Evolutionary conservation across 2,329 filamentous ascomycete species (phyloP), one percentile per base, ranked within the genome.

Genomic region (Byssothecium circinans): DNA sequence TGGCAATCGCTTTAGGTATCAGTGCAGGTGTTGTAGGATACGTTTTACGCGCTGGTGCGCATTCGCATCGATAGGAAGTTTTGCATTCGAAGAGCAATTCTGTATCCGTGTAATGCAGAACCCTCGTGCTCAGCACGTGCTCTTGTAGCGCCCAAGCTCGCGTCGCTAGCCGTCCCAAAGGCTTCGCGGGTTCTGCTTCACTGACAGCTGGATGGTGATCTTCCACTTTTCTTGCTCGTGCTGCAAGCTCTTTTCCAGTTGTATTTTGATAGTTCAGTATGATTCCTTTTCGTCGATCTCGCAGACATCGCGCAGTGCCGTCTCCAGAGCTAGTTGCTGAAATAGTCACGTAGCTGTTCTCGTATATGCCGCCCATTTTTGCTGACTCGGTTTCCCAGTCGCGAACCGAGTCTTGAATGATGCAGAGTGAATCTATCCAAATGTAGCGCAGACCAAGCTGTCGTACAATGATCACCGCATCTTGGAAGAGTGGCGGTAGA

Each of bases 351-450:
- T 65, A 62, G 32, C 59, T 63, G 22, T 65, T 63, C 37, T 65
- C 61, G 43, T 71, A 69, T 3, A 71, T 67, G 33, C 52, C 57
- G 2, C 60, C 58, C 68, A 71, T 70, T 36, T 68, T 69, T 2
- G 58, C 46, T 8, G 62, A 61, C 38, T 71, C 67, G 1, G 56
- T 60, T 47, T 67, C 63, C 65, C 67, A 71, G 43, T 71, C 68
- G 8, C 61, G 48, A 4, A 57, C 38, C 6, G 55, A 61, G 30
- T 69, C 65, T 52, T 70, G 67, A 3, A 69, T 63, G 19, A 69
- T 70, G 41, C 67, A 70, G 1, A 70, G 49, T 1, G 57, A 60
- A 41, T 70, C 67, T 14, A 69, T 69, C 66, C 67, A 70, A 10
- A 70, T 49, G 36, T 67, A 70, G 2, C 62, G 56, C n/a, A 68